Evolutionary conservation across 306 rosid genomes (phyloP), one percentile per base, ranked within the genome.

Genomic region (Corylus americana): DNA sequence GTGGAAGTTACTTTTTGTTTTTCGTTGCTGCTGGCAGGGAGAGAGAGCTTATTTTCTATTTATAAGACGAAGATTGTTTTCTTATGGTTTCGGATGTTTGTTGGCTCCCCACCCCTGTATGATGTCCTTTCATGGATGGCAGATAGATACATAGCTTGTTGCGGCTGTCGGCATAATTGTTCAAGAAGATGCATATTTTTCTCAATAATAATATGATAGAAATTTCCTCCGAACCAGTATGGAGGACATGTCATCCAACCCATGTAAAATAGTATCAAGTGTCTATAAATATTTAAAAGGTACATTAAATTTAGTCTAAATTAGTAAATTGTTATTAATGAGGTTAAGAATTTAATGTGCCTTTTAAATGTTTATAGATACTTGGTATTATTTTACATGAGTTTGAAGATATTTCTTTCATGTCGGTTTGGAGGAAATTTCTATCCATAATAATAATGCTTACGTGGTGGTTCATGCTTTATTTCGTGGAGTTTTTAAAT

Each of bases 121-220:
- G 72, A 67, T 17, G 29, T 67, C 72, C 72, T 67, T 67, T 67
- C 22, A 67, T 67, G 29, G 17, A n/a, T 67, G 29, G 72, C 49
- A 67, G 72, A 67, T 42, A 11, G 51, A 67, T 42, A 11, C 31
- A 8, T 67, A 67, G 51, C 48, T 67, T 67, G 29, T 67, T 67
- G 51, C 7, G 51, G 72, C 72, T 67, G 42, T 8, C 11, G 17
- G 51, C 31, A 39, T 67, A 11, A 67, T 67, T 67, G 27, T 67
- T 9, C 51, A n/a, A 67, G 72, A 16, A 42, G 12, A 67, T 67
- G 72, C 72, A 67, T 67, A 17, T 39, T 8, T 64, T 6, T 11
- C 8, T 39, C 29, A 42, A 67, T 42, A 67, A n/a, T 22, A 22
- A 22, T 22, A 22, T 22, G 25, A 0, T 22, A 22, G 25, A 22